These are phyloP conservation scores for Dalechampia spathulata DNA, from an alignment of 441 rosid genomes.

Conservation along the genomic window DNA sequence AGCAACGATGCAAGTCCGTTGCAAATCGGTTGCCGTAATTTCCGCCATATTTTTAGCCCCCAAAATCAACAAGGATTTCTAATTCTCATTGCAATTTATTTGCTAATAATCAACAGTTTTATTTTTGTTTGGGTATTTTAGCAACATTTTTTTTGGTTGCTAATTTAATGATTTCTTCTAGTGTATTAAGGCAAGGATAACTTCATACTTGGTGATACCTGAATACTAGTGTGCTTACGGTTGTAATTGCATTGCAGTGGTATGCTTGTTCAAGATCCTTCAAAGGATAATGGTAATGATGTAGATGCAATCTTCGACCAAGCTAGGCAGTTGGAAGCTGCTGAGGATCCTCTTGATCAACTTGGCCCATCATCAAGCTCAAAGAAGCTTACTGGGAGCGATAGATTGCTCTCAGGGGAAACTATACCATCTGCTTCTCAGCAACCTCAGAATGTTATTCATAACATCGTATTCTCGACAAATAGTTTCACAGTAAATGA, in stretches of 20 bases:
- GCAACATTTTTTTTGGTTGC: too few species aligned
- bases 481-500: constrained; percentile 93
- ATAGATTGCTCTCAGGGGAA: constrained; percentile 84
- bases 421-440: constrained; percentile 58
- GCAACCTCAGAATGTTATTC: constrained; percentile 78
- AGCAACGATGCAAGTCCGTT: too few species aligned
- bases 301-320: constrained; percentile 87
- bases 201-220: too few species aligned
- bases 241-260: constrained; percentile 43
- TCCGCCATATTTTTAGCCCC: too few species aligned
- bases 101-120: too few species aligned
- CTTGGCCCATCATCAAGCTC: constrained; percentile 65
- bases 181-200: too few species aligned
- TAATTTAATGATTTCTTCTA: too few species aligned
- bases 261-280: constrained; percentile 94
- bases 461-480: constrained; percentile 87
- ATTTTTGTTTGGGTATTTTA: too few species aligned
- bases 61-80: too few species aligned
- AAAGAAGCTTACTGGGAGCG: constrained; percentile 78
- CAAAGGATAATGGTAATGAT: constrained; percentile 48
- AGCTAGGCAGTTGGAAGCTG: constrained; percentile 90
- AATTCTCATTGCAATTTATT: too few species aligned
- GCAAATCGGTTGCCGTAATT: too few species aligned
- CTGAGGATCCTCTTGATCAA: constrained; percentile 71
- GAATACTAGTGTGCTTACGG: neutral